Percentiles rank a stretch among this genome's conserved stretches.
These are phyloP conservation scores for Flaveria bidentis DNA, from an alignment of 129 eudicot genomes.

Conservation along the genomic window DNA sequence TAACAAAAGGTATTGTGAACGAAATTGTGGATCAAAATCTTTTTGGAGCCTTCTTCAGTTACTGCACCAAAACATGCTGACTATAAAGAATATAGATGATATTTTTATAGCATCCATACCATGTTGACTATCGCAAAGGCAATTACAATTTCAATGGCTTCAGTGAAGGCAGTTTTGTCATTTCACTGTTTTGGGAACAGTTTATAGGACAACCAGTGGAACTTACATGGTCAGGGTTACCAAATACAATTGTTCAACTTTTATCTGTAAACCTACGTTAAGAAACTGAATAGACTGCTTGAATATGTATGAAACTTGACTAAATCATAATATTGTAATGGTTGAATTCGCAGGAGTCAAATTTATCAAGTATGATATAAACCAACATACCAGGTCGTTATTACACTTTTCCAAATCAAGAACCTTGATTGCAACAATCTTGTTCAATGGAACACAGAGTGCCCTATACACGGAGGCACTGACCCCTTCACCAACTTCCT, in stretches of 20 bases:
- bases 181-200: constrained; percentile 9
- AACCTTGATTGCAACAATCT: constrained; percentile 87
- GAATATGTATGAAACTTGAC: not conserved
- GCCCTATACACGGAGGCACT: constrained; percentile 94
- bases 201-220: not conserved
- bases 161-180: not conserved
- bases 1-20: constrained; percentile 1
- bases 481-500: constrained; percentile 97
- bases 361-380: not conserved
- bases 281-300: constrained; percentile 3
- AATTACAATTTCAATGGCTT: constrained; percentile 3
- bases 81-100: constrained; percentile 14
- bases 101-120: not conserved
- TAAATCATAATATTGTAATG: not conserved
- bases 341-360: not conserved
- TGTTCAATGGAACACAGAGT: constrained; percentile 75
- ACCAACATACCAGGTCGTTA: constrained; percentile 80
- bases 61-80: constrained; percentile 22
- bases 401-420: constrained; percentile 95
- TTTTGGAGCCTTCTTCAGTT: constrained; percentile 14
- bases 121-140: constrained; percentile 19
- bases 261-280: not conserved
- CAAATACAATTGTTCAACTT: not conserved
- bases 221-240: not conserved
- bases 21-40: not conserved